Evolutionary conservation across 2,329 filamentous ascomycete species (phyloP), one percentile per base, ranked within the genome.

Genomic region (Exophiala spinifera): DNA sequence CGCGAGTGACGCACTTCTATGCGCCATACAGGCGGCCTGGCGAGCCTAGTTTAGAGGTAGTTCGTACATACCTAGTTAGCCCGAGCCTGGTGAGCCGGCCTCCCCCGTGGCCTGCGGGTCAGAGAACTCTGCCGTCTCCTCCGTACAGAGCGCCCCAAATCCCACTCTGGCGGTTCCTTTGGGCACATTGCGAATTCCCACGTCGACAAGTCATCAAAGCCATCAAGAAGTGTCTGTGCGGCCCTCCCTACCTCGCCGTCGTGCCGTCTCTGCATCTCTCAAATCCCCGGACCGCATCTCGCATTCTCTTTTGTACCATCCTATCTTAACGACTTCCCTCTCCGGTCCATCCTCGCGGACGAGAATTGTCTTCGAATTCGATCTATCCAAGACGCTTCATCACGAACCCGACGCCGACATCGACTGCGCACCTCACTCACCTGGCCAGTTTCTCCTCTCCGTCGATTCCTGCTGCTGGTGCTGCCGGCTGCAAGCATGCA

Each of bases 401-500:
- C 28, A 11, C 28, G 7, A 31, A 11, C 8, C 28, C 10, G 11
- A 10, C 28, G 28, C 28, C 28, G 10, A 31, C 28, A 31, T 6
- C 11, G 28, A 31, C 28, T 31, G 28, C 28, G 28, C 28, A 31
- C 28, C 28, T 31, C 28, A 10, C 7, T 10, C n/a, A 7, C 25
- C 19, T 17, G 8, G 3, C 28, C 28, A 10, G 28, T 31, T 10
- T 31, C 8, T 10, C 28, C 4, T 31, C 28, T n/a, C 6, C 28
- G 10, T 31, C 28, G 28, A 31, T 31, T 31, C 7, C 28, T 31
- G 28, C 3, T 31, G 28, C 28, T 31, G 28, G 28, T 34, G 11
- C 6, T 15, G 37, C 11, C 36, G 20, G 46, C 51, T 49, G 49
- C 56, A 52, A 55, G 50, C 51, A 57, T 60, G 57, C 55, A 37